Evolutionary conservation across 768 basidiomycete genomes (phyloP), one percentile per base, ranked within the genome.

Genomic region (Leccinum broughii): DNA sequence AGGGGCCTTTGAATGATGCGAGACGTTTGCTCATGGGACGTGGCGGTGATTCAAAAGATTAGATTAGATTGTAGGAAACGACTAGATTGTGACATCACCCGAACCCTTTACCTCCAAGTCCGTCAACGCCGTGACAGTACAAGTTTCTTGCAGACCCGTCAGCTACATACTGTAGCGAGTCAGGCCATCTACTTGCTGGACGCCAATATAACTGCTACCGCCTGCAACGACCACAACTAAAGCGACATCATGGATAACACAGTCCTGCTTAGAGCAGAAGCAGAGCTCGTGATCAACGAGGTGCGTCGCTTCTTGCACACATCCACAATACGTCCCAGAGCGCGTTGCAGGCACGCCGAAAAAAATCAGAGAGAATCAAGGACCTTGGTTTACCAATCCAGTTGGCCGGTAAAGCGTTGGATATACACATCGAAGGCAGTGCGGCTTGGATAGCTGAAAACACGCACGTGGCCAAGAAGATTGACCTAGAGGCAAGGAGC

Each of bases 361-460:
- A 81, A 68, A 97, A 96, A 71, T 78, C 91, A 15, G 82, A 87
- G 63, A 80, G 81, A 53, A 87, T 81, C 39, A 91, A 90, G 66
- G 74, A 81, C 3, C 75, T 92, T 22, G 96, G 96, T 2, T 79
- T 84, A 24, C 95, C 96, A 3, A 88, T 98, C 59, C 78, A 86
- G 56, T 81, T 97, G 37, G 68, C 79, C 7, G 89, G 89, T 30
- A 93, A 89, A 68, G 86, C 93, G 4, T 75, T 98, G 39, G 85
- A 81, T 24, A 78, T 97, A 6, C 76, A 85, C 26, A 74, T 97
- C 50, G 76, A 80, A 37, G 88, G 81, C 5, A 80, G 84, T 41
- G 74, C 83, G 22, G 93, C 85, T 0, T 98, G 92, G 92, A 87
- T 93, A 50, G 95, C 91, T 24, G 95, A 95, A 71, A 95, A 89